Conservation (phyloP, 306 rosid species). For the Vachellia pachyceras region DNA sequence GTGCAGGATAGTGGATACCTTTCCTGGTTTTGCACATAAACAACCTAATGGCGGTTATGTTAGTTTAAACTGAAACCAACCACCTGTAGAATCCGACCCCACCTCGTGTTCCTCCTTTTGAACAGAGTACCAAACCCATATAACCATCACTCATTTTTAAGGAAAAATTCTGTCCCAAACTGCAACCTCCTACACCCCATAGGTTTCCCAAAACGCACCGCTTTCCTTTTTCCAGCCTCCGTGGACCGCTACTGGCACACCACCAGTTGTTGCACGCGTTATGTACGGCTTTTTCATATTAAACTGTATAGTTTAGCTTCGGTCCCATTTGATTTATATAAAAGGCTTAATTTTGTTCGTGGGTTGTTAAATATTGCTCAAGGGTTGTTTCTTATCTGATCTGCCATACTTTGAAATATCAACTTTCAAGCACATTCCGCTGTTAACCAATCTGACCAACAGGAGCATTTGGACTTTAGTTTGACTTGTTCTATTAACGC, state of each 20-base stretch:
- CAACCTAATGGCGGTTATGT: slow-evolving; percentile 25
- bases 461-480: neutral
- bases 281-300: neutral
- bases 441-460: neutral
- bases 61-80: slow-evolving; percentile 37
- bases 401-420: neutral
- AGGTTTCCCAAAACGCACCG: slow-evolving; percentile 12
- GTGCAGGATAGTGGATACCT: slow-evolving; percentile 21
- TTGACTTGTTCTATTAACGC: neutral
- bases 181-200: neutral
- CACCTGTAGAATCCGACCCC: slow-evolving; percentile 45
- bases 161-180: slow-evolving; percentile 23
- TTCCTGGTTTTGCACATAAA: neutral
- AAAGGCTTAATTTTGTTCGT: neutral
- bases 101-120: slow-evolving; percentile 10
- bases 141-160: slow-evolving; percentile 15
- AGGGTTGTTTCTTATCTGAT: neutral
- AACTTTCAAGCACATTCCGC: slow-evolving; percentile 6
- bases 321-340: neutral
- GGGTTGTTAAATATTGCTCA: neutral
- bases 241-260: slow-evolving; percentile 6
- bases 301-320: neutral
- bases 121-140: neutral
- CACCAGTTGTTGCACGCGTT: slow-evolving; percentile 36
- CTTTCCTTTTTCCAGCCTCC: neutral